Evolutionary conservation across 257 asterid genomes (phyloP).

Genomic region (Striga asiatica): DNA sequence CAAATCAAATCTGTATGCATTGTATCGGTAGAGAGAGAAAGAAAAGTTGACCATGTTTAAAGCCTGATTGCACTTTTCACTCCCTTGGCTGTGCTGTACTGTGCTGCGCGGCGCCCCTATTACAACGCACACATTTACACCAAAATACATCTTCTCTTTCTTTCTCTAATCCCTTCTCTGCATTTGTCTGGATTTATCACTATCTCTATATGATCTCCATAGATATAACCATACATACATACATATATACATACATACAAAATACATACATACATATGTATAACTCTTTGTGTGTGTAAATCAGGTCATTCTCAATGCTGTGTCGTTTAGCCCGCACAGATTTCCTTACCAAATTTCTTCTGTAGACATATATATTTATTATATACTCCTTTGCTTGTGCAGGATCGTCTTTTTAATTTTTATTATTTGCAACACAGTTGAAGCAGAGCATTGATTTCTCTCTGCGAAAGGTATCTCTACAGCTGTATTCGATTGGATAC

Average conservation of each 20-base stretch:
- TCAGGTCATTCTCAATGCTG: conserved; percentile 23
- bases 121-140: not conserved
- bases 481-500: conserved; percentile 1
- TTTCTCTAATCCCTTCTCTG: no score
- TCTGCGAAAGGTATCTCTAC: not conserved
- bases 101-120: not conserved
- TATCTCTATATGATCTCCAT: no score
- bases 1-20: no score
- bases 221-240: conserved; percentile 18
- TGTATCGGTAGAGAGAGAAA: no score
- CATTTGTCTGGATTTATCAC: no score
- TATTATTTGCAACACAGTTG: conserved; percentile 5
- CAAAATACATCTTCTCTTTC: no score
- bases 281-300: conserved; percentile 7
- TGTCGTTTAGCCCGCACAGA: conserved; percentile 31
- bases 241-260: not conserved
- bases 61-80: no score
- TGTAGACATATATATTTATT: not conserved
- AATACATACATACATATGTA: not conserved
- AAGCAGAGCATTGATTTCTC: conserved; percentile 14
- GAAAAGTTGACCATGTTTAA: no score
- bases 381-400: not conserved
- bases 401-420: not conserved
- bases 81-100: no score
- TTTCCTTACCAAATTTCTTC: conserved; percentile 17